Percentiles rank a stretch among this genome's conserved stretches.
Evolutionary conservation across 2,329 filamentous ascomycete genomes (phyloP).

Genomic region (Nemania abortiva): DNA sequence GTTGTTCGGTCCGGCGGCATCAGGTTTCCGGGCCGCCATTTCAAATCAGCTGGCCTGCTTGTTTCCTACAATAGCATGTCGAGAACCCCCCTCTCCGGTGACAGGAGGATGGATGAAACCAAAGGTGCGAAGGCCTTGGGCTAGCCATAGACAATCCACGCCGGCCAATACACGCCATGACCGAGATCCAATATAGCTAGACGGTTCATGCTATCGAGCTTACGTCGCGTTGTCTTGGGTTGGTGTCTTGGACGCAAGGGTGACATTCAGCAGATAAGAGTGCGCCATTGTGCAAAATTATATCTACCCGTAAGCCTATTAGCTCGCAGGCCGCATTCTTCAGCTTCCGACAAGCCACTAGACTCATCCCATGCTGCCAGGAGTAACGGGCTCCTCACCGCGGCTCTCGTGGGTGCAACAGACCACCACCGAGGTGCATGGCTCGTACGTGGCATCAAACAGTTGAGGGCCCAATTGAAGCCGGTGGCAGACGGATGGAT

Average conservation of each 20-base stretch:
- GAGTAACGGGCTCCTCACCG: slow-evolving; percentile 30
- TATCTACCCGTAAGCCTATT: slow-evolving; percentile 25
- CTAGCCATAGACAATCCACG: slow-evolving; percentile 2
- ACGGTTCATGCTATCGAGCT: slow-evolving; percentile 27
- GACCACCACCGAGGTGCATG: slow-evolving; percentile 31
- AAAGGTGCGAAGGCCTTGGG: not conserved
- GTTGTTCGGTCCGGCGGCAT: slow-evolving; percentile 11
- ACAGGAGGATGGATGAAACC: slow-evolving; percentile 14
- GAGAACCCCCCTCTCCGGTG: slow-evolving; percentile 19
- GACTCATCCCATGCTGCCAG: slow-evolving; percentile 19
- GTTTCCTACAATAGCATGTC: not conserved
- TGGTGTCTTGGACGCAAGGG: slow-evolving; percentile 20
- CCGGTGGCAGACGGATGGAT: slow-evolving; percentile 47
- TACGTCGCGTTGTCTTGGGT: slow-evolving; percentile 10
- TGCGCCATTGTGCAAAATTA: slow-evolving; percentile 23
- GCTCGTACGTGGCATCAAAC: slow-evolving; percentile 34
- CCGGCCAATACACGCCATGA: slow-evolving; percentile 19
- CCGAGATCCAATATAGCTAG: slow-evolving; percentile 29
- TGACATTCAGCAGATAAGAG: slow-evolving; percentile 25
- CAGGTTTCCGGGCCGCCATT: slow-evolving; percentile 9
- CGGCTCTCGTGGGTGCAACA: slow-evolving; percentile 31
- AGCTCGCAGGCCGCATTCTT: slow-evolving; percentile 23
- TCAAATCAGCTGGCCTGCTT: slow-evolving; percentile 3
- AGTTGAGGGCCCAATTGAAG: slow-evolving; percentile 40
- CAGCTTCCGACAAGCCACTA: slow-evolving; percentile 23